phyloP scores from a whole-genome alignment of 495 filamentous ascomycete genomes.

The Tuber calosporum region DNA sequence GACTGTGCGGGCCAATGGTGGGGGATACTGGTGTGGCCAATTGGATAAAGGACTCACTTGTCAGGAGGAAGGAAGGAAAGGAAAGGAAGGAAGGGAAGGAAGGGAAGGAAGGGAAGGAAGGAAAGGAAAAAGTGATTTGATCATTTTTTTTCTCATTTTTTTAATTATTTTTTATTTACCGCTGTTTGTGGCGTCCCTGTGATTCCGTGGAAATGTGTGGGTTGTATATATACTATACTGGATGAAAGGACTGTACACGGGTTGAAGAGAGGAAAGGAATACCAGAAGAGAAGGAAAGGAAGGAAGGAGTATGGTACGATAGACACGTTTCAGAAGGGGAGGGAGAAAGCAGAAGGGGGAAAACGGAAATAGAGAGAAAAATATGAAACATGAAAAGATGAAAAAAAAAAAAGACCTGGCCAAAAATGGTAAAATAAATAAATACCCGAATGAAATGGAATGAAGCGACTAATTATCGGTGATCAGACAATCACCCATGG shows the following conservation, averaged over 20 bases:
- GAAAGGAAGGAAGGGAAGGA: neutral
- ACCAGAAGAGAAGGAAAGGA: neutral
- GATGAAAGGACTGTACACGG: neutral
- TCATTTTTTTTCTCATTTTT: neutral
- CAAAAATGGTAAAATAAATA: conserved; percentile 16
- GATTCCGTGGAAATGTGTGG: neutral
- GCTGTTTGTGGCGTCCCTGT: neutral
- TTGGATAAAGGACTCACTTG: neutral
- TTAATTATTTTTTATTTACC: neutral
- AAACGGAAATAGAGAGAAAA: conserved; percentile 8
- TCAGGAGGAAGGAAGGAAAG: neutral
- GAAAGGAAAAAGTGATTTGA: neutral
- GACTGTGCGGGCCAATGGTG: neutral
- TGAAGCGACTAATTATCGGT: neutral
- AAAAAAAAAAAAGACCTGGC: conserved; percentile 16
- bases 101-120: too few species aligned
- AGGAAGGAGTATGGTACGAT: neutral
- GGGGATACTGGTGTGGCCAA: neutral
- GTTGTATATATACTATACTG: neutral
- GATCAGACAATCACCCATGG: conserved; percentile 10
- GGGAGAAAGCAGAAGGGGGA: conserved; percentile 4
- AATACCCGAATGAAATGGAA: conserved; percentile 5
- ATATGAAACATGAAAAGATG: conserved; percentile 21
- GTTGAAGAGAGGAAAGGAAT: neutral
- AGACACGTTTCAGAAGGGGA: neutral